These are phyloP conservation scores for Suillus subluteus DNA, from an alignment of 768 basidiomycete species.

Conservation along the genomic window DNA sequence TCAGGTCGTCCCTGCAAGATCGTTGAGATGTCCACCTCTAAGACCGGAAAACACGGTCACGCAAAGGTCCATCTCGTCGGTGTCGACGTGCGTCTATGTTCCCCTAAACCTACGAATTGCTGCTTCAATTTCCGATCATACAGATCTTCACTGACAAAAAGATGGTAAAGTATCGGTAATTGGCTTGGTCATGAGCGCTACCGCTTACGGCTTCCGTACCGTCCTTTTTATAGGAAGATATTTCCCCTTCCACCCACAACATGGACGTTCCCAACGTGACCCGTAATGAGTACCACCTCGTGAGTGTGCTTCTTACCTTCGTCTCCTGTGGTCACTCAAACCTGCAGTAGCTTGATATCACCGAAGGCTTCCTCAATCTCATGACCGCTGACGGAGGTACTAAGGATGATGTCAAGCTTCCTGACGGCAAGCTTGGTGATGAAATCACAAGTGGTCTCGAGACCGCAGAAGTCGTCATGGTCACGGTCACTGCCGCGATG, in stretches of 20 bases:
- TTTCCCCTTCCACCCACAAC: constrained; percentile 97
- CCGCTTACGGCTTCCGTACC: background rate
- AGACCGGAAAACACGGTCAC: constrained; percentile 99
- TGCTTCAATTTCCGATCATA: constrained; percentile 17
- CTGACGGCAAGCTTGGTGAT: constrained; percentile 80
- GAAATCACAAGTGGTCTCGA: constrained; percentile 76
- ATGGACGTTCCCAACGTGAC: constrained; percentile 97
- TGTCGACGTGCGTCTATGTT: constrained; percentile 76
- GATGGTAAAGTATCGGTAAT: constrained; percentile 58
- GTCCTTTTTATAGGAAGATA: constrained; percentile 71
- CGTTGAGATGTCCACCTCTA: constrained; percentile 99
- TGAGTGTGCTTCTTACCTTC: constrained; percentile 39
- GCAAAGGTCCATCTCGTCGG: constrained; percentile 98
- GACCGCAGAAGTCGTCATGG: constrained; percentile 82
- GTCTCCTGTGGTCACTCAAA: constrained; percentile 10
- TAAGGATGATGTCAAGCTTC: constrained; percentile 95
- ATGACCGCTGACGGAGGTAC: constrained; percentile 77
- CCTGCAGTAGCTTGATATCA: constrained; percentile 71
- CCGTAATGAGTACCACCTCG: constrained; percentile 91
- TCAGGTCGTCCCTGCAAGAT: constrained; percentile 95
- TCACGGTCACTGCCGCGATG: constrained; percentile 91
- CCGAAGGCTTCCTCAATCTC: constrained; percentile 95
- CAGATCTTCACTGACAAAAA: constrained; percentile 99
- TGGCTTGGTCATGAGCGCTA: constrained; percentile 11
- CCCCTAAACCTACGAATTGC: constrained; percentile 6